Conservation (phyloP, 148 eudicot genomes). For the Rhododendron mucronatum region DNA sequence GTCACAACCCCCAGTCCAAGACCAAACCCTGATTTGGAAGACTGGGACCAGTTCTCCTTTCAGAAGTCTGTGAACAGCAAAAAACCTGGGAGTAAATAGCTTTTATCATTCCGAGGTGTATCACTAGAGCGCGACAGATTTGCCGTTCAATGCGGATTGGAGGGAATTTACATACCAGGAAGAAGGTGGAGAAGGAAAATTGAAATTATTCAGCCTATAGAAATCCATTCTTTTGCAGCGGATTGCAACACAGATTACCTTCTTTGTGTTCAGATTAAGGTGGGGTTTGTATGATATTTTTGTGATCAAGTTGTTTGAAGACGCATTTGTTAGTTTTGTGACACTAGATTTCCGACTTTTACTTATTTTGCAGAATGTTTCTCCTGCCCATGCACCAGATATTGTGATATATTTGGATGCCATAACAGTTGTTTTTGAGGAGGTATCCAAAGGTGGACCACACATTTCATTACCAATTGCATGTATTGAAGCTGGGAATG, state of each 20-base stretch:
- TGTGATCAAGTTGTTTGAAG: neutral
- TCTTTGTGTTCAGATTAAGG: constrained; percentile 97
- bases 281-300: constrained; percentile 11
- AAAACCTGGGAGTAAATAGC: constrained; percentile 55
- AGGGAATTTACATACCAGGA: constrained; percentile 89
- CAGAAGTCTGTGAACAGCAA: constrained; percentile 47
- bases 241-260: constrained; percentile 93
- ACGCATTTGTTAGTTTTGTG: neutral
- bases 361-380: constrained; percentile 67
- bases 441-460: constrained; percentile 71
- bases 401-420: constrained; percentile 83
- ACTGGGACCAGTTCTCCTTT: constrained; percentile 73
- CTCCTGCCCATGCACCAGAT: constrained; percentile 74
- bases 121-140: constrained; percentile 88
- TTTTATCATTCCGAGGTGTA: constrained; percentile 91
- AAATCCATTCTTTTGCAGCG: constrained; percentile 75
- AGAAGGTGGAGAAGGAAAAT: constrained; percentile 90
- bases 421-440: constrained; percentile 75
- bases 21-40: constrained; percentile 61
- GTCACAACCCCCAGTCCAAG: constrained; percentile 36
- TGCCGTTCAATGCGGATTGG: constrained; percentile 90
- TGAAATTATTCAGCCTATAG: constrained; percentile 88
- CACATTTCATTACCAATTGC: constrained; percentile 72
- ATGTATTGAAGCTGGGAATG: constrained; percentile 85
- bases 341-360: neutral